These are phyloP conservation scores for Leccinum fallax DNA, from an alignment of 1,284 basidiomycete genomes.

Conservation along the genomic window DNA sequence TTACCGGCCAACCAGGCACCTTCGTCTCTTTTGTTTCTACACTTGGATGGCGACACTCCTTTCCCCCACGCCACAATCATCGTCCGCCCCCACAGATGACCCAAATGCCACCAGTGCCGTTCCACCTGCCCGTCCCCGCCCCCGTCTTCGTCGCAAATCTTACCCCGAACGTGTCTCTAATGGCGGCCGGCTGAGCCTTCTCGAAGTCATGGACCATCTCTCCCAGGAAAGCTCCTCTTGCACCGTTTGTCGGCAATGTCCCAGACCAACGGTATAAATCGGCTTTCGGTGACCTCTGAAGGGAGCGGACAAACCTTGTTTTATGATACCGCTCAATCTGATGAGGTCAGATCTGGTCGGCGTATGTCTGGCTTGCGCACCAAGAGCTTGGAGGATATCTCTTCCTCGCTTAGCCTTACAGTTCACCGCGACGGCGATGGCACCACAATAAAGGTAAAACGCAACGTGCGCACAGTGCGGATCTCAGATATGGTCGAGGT, in stretches of 20 bases:
- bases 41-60: slow-evolving; percentile 17
- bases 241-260: slow-evolving; percentile 19
- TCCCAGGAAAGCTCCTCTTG: slow-evolving; percentile 21
- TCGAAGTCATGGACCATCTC: slow-evolving; percentile 35
- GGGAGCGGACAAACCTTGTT: slow-evolving; percentile 32
- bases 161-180: slow-evolving; percentile 30
- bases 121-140: slow-evolving; percentile 24
- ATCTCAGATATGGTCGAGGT: slow-evolving; percentile 31
- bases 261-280: slow-evolving; percentile 12
- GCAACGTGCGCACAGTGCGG: slow-evolving; percentile 27
- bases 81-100: background rate
- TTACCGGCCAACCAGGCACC: slow-evolving; percentile 18
- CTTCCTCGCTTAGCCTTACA: slow-evolving; percentile 22
- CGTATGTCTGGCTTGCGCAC: slow-evolving; percentile 16
- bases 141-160: slow-evolving; percentile 23
- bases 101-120: background rate
- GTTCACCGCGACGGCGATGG: background rate
- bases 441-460: slow-evolving; percentile 10
- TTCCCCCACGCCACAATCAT: background rate
- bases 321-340: slow-evolving; percentile 22
- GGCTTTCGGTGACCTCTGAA: slow-evolving; percentile 28
- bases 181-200: slow-evolving; percentile 26
- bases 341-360: background rate
- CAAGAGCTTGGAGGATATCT: slow-evolving; percentile 30
- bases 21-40: slow-evolving; percentile 27